Evolutionary conservation across 2,329 filamentous ascomycete genomes (phyloP).

Genomic region (Incumbomyces delicatus): DNA sequence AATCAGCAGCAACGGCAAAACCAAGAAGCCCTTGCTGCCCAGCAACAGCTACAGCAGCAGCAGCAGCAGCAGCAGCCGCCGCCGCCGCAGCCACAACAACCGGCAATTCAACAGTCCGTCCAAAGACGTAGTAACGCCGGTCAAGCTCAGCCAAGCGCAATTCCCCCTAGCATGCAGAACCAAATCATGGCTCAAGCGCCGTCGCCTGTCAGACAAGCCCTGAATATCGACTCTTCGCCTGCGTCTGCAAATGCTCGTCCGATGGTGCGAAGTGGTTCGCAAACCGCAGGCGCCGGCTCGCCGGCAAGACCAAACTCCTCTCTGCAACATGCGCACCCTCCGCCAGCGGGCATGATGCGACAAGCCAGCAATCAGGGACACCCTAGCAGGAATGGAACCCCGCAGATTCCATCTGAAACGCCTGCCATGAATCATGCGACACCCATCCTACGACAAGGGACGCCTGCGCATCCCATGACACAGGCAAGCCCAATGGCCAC

Average conservation of each 20-base stretch:
- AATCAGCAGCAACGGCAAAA: constrained; percentile 18
- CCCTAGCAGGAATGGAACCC: constrained; percentile 37
- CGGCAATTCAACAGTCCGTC: constrained; percentile 30
- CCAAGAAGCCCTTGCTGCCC: constrained; percentile 3
- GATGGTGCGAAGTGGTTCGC: constrained; percentile 36
- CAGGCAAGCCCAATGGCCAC: constrained; percentile 37
- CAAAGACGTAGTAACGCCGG: constrained; percentile 24
- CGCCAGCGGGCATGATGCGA: constrained; percentile 33
- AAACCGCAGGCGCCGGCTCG: constrained; percentile 35
- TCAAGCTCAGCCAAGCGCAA: constrained; percentile 44
- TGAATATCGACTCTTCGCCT: constrained; percentile 36
- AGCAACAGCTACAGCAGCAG: constrained; percentile 22
- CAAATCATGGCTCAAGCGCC: constrained; percentile 32
- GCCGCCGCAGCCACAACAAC: constrained; percentile 15
- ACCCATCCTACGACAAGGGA: constrained; percentile 38
- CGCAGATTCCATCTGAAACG: constrained; percentile 38
- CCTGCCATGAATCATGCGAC: constrained; percentile 38
- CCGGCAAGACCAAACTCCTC: constrained; percentile 36
- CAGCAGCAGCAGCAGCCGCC: constrained; percentile 31
- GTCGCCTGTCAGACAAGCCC: constrained; percentile 39
- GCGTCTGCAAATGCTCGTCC: constrained; percentile 30
- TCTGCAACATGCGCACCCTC: constrained; percentile 38
- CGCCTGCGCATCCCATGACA: constrained; percentile 36
- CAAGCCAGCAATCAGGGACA: constrained; percentile 37
- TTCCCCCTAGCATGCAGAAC: constrained; percentile 32